Conservation (phyloP, 2,329 filamentous ascomycete species). For the Arthrobotrys musiformis region DNA sequence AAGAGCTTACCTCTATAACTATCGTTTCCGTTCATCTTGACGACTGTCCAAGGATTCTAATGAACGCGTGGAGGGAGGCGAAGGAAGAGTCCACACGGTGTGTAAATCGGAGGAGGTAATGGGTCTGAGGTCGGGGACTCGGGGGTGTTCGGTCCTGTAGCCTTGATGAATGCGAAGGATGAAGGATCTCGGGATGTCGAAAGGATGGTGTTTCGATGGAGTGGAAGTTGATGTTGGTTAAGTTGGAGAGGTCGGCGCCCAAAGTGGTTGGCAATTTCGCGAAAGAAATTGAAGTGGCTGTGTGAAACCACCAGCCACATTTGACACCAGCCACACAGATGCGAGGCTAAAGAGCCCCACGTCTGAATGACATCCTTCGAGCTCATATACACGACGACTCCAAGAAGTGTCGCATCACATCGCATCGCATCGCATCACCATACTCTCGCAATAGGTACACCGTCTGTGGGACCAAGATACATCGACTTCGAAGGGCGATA, state of each 20-base stretch:
- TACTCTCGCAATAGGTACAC: not conserved
- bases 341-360: conserved; percentile 46
- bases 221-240: conserved; percentile 2
- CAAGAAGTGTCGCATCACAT: too few relatives aligned
- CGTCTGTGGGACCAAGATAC: not conserved
- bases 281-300: conserved; percentile 51
- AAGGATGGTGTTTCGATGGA: conserved; percentile 17
- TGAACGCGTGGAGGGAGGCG: not conserved
- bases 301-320: conserved; percentile 38
- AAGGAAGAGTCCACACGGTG: not conserved
- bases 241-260: conserved; percentile 27
- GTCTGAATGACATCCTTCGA: conserved; percentile 1
- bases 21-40: conserved; percentile 51
- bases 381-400: not conserved
- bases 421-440: not conserved
- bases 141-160: not conserved
- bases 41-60: not conserved
- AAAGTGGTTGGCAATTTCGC: conserved; percentile 41
- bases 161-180: not conserved
- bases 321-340: conserved; percentile 16
- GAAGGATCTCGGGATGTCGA: not conserved
- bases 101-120: not conserved
- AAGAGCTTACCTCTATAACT: conserved; percentile 52
- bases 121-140: not conserved
- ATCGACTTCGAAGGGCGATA: not conserved